Conservation (phyloP, 2,329 filamentous ascomycete genomes). For the Trichoderma simmonsii region DNA sequence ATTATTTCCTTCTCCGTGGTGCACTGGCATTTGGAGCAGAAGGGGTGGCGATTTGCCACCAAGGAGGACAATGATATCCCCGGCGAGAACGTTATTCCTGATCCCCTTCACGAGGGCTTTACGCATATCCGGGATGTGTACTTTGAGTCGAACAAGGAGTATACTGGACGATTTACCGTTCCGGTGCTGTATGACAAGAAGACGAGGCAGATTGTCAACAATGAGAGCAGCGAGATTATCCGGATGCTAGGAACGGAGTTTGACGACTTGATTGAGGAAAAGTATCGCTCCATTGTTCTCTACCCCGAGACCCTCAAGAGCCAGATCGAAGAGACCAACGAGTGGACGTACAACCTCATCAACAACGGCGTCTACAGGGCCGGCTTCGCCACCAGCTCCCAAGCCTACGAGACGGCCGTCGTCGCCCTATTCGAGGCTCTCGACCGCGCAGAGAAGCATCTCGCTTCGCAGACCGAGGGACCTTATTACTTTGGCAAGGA, state of each 20-base stretch:
- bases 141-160: slow-evolving; percentile 69
- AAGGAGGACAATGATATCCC: slow-evolving; percentile 51
- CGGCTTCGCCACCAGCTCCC: slow-evolving; percentile 78
- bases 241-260: slow-evolving; percentile 86
- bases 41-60: slow-evolving; percentile 79
- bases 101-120: slow-evolving; percentile 67
- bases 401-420: slow-evolving; percentile 77
- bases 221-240: slow-evolving; percentile 89
- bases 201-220: slow-evolving; percentile 75
- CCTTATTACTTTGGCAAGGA: slow-evolving; percentile 73
- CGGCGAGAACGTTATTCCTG: slow-evolving; percentile 62
- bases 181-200: slow-evolving; percentile 82
- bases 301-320: slow-evolving; percentile 62
- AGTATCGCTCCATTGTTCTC: slow-evolving; percentile 60
- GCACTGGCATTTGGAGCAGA: slow-evolving; percentile 79
- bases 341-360: slow-evolving; percentile 74
- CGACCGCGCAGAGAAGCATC: slow-evolving; percentile 70
- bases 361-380: slow-evolving; percentile 72
- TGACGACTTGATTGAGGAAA: slow-evolving; percentile 62
- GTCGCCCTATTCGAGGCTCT: slow-evolving; percentile 69
- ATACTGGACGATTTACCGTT: slow-evolving; percentile 79
- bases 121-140: slow-evolving; percentile 75
- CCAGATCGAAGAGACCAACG: slow-evolving; percentile 73
- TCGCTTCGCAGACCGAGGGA: slow-evolving; percentile 46
- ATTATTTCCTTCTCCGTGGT: slow-evolving; percentile 77